Evolutionary conservation across 192 early-diverging fungal species (phyloP).

Genomic region (Blastocladiella britannica): DNA sequence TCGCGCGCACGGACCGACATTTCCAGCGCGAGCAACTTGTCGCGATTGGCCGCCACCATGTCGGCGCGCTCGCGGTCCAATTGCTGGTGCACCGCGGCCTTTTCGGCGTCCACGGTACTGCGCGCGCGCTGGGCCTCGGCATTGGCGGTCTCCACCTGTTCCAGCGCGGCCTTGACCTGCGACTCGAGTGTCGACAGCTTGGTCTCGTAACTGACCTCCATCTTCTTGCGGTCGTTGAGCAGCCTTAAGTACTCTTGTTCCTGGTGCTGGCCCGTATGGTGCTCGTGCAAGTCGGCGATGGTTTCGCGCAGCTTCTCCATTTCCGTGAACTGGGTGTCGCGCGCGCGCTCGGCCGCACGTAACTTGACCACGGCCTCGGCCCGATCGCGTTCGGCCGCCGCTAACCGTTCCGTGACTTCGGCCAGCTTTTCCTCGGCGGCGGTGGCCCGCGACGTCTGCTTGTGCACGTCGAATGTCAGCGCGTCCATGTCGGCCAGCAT

Average conservation of each 20-base stretch:
- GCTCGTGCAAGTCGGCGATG: background rate
- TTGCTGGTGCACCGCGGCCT: background rate
- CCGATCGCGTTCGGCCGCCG: background rate
- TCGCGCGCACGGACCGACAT: background rate
- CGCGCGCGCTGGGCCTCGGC: background rate
- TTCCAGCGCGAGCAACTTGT: background rate
- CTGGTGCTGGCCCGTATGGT: background rate
- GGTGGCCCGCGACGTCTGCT: background rate
- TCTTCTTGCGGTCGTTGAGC: constrained; percentile 1
- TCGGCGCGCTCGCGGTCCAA: background rate
- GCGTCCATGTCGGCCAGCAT: background rate
- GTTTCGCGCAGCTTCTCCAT: background rate
- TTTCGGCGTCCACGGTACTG: background rate
- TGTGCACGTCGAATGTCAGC: background rate
- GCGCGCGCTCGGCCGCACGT: background rate
- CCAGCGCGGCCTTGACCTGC: background rate
- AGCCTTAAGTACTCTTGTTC: background rate
- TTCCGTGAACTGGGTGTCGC: background rate
- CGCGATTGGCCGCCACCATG: background rate
- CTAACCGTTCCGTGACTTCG: background rate
- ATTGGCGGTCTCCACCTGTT: background rate
- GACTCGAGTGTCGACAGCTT: background rate
- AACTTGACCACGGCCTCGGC: background rate
- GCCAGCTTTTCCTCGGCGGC: background rate
- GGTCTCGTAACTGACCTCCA: constrained; percentile 1